Evolutionary conservation across 208 protist species (phyloP), one percentile per base, ranked within the genome.

Genomic region (Angomonas ambiguus): DNA sequence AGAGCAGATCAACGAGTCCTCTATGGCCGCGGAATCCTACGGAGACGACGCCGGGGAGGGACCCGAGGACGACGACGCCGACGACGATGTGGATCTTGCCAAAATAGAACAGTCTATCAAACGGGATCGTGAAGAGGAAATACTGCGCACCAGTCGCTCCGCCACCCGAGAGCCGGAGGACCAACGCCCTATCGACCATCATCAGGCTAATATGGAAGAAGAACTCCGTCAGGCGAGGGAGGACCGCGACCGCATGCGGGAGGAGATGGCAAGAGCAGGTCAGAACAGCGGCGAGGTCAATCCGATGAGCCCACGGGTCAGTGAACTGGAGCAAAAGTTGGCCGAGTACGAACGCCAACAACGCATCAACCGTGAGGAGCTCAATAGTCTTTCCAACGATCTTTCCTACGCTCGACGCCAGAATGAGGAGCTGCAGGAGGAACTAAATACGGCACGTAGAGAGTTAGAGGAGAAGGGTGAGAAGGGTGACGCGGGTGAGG

Each of bases 31-130:
- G 16, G 51, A 65, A 35, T 25, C 27, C 51, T 33, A 65, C 33
- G 35, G 51, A 30, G 13, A 18, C 22, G 35, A 69, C 27, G 51
- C 22, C 25, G 25, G 30, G 27, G 57, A 24, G 31, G 32, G 22
- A 42, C 33, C 34, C 28, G 30, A 31, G 53, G 51, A 42, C 49
- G 66, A 42, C 4, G 63, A 67, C 16, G 58, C 60, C 11, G 64
- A 25, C 10, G 49, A 48, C 13, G 41, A 49, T 24, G 67, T 68
- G 13, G 32, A 65, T 35, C 38, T 83, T 16, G 73, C 75, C 28
- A 62, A 13, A 18, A 64, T 79, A 20, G 73, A 68, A 30, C 58
- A 76, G 73, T 83, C 77, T 8, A 75, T 83, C 55, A 66, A 45
- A 34, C 62, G 70, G 38, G 77, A 79, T 34, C 69, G 62, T 67